Conservation (phyloP, 345 rosid species). For the Gossypium rotundifolium region DNA sequence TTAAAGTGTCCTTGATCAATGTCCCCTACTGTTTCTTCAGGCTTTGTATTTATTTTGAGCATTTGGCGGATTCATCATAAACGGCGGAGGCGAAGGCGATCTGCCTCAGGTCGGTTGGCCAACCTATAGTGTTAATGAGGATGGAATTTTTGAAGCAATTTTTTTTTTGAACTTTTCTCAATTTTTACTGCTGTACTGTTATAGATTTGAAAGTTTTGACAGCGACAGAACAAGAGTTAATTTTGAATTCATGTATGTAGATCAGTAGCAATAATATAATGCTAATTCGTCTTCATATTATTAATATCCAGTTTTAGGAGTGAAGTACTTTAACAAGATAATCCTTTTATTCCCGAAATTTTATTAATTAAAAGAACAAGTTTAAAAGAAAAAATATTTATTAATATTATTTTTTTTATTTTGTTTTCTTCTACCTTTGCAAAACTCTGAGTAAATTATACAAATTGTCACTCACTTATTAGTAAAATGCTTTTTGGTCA, state of each 20-base stretch:
- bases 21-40: conserved; percentile 26
- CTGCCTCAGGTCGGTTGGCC: conserved; percentile 47
- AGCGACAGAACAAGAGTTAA: background rate
- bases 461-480: too few species aligned
- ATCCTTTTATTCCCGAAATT: too few species aligned
- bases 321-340: too few species aligned
- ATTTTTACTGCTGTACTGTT: background rate
- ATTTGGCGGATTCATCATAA: conserved; percentile 75
- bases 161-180: background rate
- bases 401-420: too few species aligned
- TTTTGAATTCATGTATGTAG: background rate
- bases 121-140: conserved; percentile 26
- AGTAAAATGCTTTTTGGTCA: too few species aligned
- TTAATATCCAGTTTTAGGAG: too few species aligned
- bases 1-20: background rate
- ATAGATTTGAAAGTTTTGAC: too few species aligned
- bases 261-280: background rate
- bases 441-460: too few species aligned
- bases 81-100: conserved; percentile 65
- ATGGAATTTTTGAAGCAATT: background rate
- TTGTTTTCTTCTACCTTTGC: too few species aligned
- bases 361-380: too few species aligned
- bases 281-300: too few species aligned
- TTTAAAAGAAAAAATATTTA: too few species aligned
- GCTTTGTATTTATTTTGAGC: conserved; percentile 55